phyloP scores from a whole-genome alignment of 129 eudicot genomes.

The Sambucus nigra region DNA sequence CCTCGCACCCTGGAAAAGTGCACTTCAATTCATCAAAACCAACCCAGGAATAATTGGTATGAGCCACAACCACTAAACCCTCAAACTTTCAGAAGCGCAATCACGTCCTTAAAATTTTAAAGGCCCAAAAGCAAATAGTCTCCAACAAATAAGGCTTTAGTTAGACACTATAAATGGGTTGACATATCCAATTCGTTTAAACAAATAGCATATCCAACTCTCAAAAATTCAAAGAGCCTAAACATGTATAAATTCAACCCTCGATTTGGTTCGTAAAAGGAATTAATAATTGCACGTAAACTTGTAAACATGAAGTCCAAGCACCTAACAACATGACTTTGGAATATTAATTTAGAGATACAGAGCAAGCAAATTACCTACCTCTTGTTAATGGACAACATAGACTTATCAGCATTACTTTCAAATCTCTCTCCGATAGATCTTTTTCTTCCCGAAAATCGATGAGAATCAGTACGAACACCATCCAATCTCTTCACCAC shows the following conservation, averaged over 20 bases:
- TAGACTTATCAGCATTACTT: conserved; percentile 9
- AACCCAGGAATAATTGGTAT: neutral
- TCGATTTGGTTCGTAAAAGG: neutral
- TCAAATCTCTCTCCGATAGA: conserved; percentile 2
- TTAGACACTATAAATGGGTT: neutral
- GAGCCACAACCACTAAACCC: neutral
- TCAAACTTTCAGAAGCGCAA: neutral
- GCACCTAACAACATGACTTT: neutral
- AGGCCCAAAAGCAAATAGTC: neutral
- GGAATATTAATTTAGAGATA: neutral
- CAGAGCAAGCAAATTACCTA: neutral
- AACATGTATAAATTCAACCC: neutral
- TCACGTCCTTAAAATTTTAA: neutral
- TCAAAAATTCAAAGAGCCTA: neutral
- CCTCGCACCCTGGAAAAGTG: conserved; percentile 8
- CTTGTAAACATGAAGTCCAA: neutral
- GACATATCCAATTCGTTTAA: neutral
- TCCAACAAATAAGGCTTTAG: neutral
- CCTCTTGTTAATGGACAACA: conserved; percentile 7
- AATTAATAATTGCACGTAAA: neutral
- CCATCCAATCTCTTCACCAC: conserved; percentile 19
- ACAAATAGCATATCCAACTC: neutral
- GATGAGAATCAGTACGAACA: conserved; percentile 2
- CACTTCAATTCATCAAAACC: neutral
- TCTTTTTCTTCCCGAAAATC: conserved; percentile 16